Conservation (phyloP, 306 rosid species). For the Quercus variabilis region DNA sequence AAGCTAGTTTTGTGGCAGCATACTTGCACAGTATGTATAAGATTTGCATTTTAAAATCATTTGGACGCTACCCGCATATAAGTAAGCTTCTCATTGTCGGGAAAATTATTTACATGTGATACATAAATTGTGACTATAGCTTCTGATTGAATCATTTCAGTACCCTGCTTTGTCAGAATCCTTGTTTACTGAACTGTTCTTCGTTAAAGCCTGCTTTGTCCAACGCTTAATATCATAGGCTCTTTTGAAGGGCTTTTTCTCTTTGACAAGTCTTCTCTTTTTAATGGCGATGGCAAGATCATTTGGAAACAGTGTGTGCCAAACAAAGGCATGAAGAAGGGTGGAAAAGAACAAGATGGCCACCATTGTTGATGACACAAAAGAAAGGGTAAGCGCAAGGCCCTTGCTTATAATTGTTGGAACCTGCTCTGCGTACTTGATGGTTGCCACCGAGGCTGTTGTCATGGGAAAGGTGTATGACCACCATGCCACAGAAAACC, state of each 20-base stretch:
- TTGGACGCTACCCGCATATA: too few relatives aligned
- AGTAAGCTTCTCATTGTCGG: neutral
- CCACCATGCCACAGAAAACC: constrained; percentile 97
- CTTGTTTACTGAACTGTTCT: constrained; percentile 37
- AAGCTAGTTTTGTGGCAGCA: neutral
- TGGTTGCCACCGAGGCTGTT: constrained; percentile 72
- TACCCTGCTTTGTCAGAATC: constrained; percentile 25
- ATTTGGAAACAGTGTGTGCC: constrained; percentile 81
- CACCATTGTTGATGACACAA: constrained; percentile 76
- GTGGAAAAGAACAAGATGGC: constrained; percentile 57
- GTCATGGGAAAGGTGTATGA: constrained; percentile 87
- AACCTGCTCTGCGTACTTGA: constrained; percentile 72
- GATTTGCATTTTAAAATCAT: neutral
- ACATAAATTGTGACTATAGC: neutral
- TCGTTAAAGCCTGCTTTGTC: constrained; percentile 78
- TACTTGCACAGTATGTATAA: neutral
- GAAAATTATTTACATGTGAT: neutral
- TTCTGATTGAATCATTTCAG: constrained; percentile 3
- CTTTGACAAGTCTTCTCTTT: constrained; percentile 51
- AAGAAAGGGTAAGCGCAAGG: constrained; percentile 63
- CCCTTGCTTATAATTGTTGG: constrained; percentile 65
- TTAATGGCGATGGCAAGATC: constrained; percentile 88
- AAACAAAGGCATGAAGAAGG: constrained; percentile 73
- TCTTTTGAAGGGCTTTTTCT: constrained; percentile 57
- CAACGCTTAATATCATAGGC: constrained; percentile 76